Percentiles rank a stretch among this genome's conserved stretches.
Evolutionary conservation across 2,329 filamentous ascomycete genomes (phyloP).

Genomic region (Exserohilum turcica): DNA sequence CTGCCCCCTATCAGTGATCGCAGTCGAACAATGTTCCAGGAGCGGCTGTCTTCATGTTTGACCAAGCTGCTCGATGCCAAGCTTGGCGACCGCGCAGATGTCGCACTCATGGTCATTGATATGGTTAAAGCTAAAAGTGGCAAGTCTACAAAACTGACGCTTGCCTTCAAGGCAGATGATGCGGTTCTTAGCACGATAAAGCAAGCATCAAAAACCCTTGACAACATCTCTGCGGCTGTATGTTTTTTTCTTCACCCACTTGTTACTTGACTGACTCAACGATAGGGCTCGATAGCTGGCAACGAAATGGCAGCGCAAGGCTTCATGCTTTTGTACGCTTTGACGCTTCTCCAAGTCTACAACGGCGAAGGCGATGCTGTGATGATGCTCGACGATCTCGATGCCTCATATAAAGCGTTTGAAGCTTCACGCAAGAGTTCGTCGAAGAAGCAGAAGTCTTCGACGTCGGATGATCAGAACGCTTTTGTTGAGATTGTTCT

Average conservation of each 20-base stretch:
- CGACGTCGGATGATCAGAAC: conserved; percentile 30
- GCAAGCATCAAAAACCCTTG: conserved; percentile 39
- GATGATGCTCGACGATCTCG: conserved; percentile 80
- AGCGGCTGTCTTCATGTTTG: conserved; percentile 61
- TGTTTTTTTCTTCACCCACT: background rate
- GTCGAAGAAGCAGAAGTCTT: conserved; percentile 49
- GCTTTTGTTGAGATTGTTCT: conserved; percentile 81
- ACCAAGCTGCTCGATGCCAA: conserved; percentile 53
- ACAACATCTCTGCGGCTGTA: conserved; percentile 36
- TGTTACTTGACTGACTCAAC: conserved; percentile 11
- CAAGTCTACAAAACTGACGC: conserved; percentile 45
- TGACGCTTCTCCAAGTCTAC: conserved; percentile 87
- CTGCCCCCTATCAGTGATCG: conserved; percentile 54
- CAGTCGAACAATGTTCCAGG: conserved; percentile 58
- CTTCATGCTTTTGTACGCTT: conserved; percentile 78
- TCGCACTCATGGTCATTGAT: conserved; percentile 36
- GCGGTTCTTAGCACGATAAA: conserved; percentile 48
- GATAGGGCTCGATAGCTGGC: conserved; percentile 32
- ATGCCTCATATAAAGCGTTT: conserved; percentile 60
- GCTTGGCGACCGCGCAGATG: conserved; percentile 27
- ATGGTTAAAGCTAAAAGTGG: conserved; percentile 34
- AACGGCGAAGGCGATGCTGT: conserved; percentile 87
- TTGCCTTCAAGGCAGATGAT: conserved; percentile 57
- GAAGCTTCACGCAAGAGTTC: conserved; percentile 71
- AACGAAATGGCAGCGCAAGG: conserved; percentile 59